Base-by-base conservation (phyloP, 2,329 filamentous ascomycete genomes). In the Monilinia fructicola region DNA sequence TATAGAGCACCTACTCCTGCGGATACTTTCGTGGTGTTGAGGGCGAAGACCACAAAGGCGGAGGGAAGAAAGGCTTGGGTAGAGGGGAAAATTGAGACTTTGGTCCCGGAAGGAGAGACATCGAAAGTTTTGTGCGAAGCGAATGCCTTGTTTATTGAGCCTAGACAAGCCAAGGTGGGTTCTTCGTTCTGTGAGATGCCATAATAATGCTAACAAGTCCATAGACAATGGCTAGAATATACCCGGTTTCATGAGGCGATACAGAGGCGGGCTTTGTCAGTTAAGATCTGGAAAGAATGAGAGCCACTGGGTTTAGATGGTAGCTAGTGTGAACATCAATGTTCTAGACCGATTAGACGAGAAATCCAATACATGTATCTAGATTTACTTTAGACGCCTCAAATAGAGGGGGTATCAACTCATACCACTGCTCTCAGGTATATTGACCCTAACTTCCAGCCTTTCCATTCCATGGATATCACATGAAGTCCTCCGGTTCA, bases 61-160 rank as follows among this genome's bases (percentile, higher is more conserved):
- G 93, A 98, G 76, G 94, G 95, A 0, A 84, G 95, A 69, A 98
- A 98, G 81, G 94, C 93, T 16, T 97, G 92, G 92, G 92, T 97
- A 1, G 89, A 91, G 79, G 95, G 92, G 1, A 85, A 87, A 72
- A 88, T 98, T 73, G 93, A 97, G 83, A 89, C 91, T 65, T 79
- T 98, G 68, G 85, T 85, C 35, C 81, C 80, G 72, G 82, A 87
- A 44, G 86, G 86, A 11, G 84, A 88, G 78, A 81, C 83, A 72
- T 87, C 88, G 0, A 79, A 83, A 21, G 83, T 93, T 58, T 78
- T 97, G 67, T 92, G 90, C 10, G 91, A 96, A 79, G 94, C 92
- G 0, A 90, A 90, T 75, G 93, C 90, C 3, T 79, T 99, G 72
- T 98, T 96, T 77, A 85, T 98, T 74, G 92, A 95, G 79, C 93